Evolutionary conservation across 2,329 filamentous ascomycete species (phyloP).

Genomic region (Plenodomus biglobosus): DNA sequence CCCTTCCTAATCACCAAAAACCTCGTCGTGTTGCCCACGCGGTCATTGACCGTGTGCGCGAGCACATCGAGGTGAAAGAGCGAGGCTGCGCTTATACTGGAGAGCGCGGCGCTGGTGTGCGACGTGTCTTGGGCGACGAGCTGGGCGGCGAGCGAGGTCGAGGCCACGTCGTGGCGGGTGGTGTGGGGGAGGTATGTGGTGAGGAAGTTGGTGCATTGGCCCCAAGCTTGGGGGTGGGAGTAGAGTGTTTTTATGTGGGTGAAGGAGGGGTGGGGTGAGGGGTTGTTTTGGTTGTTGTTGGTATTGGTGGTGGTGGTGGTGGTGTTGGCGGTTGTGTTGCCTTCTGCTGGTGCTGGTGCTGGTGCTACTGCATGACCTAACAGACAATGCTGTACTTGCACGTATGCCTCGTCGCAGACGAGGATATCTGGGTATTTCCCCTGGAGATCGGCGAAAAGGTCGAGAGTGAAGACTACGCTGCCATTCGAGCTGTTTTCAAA

Average conservation of each 20-base stretch:
- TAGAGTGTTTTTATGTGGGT: conserved; percentile 73
- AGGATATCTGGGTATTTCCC: conserved; percentile 65
- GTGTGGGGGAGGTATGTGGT: conserved; percentile 67
- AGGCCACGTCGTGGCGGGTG: conserved; percentile 81
- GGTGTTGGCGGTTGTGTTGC: neutral
- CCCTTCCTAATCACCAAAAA: conserved; percentile 67
- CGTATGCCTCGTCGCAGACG: conserved; percentile 81
- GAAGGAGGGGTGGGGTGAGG: conserved; percentile 44
- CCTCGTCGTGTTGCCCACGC: conserved; percentile 73
- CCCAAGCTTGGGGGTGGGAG: conserved; percentile 93
- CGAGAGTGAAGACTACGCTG: conserved; percentile 84
- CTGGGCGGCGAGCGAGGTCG: conserved; percentile 82
- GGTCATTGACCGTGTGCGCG: conserved; percentile 70
- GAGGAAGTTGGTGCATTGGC: conserved; percentile 81
- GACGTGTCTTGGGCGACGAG: conserved; percentile 64
- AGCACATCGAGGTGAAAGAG: conserved; percentile 70
- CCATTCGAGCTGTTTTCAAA: conserved; percentile 98
- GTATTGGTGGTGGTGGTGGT: neutral
- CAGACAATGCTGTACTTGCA: conserved; percentile 86
- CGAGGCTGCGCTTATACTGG: conserved; percentile 71
- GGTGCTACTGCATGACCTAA: conserved; percentile 55
- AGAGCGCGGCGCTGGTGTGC: conserved; percentile 73
- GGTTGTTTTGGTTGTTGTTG: conserved; percentile 9
- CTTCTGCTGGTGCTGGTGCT: neutral
- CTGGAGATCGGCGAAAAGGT: conserved; percentile 78